Evolutionary conservation across 2,329 filamentous ascomycete genomes (phyloP), one percentile per base, ranked within the genome.

Genomic region (Colletotrichum viniferum): DNA sequence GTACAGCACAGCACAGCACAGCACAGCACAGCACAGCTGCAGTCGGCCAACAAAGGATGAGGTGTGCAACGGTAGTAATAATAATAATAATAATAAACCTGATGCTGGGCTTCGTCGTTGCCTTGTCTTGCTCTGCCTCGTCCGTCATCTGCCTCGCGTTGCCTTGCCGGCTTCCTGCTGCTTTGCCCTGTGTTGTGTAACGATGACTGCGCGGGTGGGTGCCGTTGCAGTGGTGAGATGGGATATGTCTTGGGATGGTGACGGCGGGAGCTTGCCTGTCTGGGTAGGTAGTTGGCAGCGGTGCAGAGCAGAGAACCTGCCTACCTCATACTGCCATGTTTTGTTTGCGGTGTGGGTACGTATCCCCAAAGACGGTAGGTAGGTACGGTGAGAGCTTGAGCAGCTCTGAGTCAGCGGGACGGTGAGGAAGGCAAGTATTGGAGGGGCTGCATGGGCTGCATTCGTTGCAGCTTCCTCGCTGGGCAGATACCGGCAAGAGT

Each of bases 61-160:
- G 43, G 43, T 48, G 43, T 48, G 43, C 43, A 48, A 71, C 55
- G 36, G 52, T 10, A 34, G 13, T 34, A 55, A 34, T 34, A 75
- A 75, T 28, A 34, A 34, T 34, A 55, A 43, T 43, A 75, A 75
- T 34, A 58, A 72, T 72, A 72, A 67, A 52, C 62, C 28, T 63
- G 68, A 28, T 36, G 55, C 38, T 28, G 14, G 48, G 65, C 18
- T 48, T 65, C 24, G 52, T 38, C 8, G 61, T 62, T 62, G 68
- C 69, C 30, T 71, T 71, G 38, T 70, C n/a, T 48, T n/a, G 16
- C 16, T 43, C 28, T 60, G n/a, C 26, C 34, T 63, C 16, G 48
- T 48, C 34, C 55, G 52, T 64, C 63, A 32, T 52, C 34, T 52
- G 55, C 55, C 55, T 30, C 38, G 21, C 67, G 67, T 69, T 66